phyloP scores from a whole-genome alignment of 805 yeast species.

The Alloascoidea africana region DNA sequence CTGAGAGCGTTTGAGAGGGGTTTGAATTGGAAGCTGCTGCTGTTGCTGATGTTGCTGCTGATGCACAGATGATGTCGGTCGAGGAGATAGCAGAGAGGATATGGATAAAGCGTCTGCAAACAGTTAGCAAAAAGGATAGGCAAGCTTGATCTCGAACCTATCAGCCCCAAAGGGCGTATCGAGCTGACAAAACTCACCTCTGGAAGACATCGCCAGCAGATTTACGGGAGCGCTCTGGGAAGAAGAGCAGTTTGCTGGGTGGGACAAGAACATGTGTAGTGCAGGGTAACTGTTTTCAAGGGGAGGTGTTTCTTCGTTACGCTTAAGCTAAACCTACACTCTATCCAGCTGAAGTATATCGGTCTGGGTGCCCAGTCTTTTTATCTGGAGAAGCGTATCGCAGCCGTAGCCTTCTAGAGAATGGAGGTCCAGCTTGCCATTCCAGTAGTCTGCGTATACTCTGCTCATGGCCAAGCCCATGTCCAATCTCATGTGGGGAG shows the following conservation, averaged over 20 bases:
- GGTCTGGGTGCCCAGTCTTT: conserved; percentile 58
- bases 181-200: no score
- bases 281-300: no score
- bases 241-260: no score
- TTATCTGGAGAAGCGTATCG: conserved; percentile 68
- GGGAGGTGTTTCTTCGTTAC: no score
- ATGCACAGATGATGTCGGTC: conserved; percentile 2
- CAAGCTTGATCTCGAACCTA: no score
- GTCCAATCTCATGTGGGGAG: conserved; percentile 64
- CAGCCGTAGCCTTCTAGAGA: conserved; percentile 87
- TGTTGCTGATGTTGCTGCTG: conserved; percentile 6
- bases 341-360: conserved; percentile 56
- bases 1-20: not conserved
- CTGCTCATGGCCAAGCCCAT: conserved; percentile 87
- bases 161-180: no score
- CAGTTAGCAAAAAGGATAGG: no score
- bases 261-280: no score
- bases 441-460: conserved; percentile 94
- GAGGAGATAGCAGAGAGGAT: not conserved
- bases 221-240: no score
- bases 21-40: conserved; percentile 9
- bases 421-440: conserved; percentile 72
- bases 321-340: no score
- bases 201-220: no score
- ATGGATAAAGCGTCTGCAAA: not conserved